phyloP scores from a whole-genome alignment of 768 basidiomycete species.

The Lactarius sanguifluus region DNA sequence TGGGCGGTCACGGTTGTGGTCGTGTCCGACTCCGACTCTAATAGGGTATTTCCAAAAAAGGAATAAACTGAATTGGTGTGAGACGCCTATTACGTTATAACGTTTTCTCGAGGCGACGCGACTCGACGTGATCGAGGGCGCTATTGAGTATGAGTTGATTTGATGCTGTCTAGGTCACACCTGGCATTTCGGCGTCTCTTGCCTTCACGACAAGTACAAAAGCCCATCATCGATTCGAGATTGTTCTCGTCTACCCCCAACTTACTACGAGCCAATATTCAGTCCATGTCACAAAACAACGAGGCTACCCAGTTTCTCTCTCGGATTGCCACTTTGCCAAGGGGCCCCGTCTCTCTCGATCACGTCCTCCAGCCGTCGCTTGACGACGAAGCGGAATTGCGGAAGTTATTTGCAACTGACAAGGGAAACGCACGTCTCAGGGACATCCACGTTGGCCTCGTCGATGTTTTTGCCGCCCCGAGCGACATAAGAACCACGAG shows the following conservation, averaged over 20 bases:
- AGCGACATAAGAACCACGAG: slow-evolving; percentile 49
- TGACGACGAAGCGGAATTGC: slow-evolving; percentile 55
- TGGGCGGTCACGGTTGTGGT: too few species aligned
- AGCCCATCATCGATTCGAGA: neutral
- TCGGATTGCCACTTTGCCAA: slow-evolving; percentile 32
- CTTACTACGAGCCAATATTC: too few species aligned
- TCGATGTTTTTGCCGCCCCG: slow-evolving; percentile 57
- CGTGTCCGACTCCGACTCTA: neutral
- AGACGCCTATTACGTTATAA: neutral
- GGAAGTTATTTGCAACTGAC: slow-evolving; percentile 57
- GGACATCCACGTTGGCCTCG: slow-evolving; percentile 55
- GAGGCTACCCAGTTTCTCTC: slow-evolving; percentile 36
- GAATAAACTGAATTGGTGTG: neutral
- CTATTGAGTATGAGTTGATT: neutral
- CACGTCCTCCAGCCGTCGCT: slow-evolving; percentile 52
- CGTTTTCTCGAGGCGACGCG: neutral
- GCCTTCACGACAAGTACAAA: slow-evolving; percentile 1
- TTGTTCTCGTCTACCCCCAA: neutral
- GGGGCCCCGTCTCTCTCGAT: slow-evolving; percentile 42
- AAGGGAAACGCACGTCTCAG: slow-evolving; percentile 45
- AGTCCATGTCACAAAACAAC: slow-evolving; percentile 33
- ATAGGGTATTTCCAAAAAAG: neutral
- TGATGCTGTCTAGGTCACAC: neutral
- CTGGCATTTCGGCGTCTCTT: too few species aligned
- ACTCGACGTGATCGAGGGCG: neutral